Evolutionary conservation across 179 eudicot species (phyloP).

Genomic region (Gypsophila paniculata): DNA sequence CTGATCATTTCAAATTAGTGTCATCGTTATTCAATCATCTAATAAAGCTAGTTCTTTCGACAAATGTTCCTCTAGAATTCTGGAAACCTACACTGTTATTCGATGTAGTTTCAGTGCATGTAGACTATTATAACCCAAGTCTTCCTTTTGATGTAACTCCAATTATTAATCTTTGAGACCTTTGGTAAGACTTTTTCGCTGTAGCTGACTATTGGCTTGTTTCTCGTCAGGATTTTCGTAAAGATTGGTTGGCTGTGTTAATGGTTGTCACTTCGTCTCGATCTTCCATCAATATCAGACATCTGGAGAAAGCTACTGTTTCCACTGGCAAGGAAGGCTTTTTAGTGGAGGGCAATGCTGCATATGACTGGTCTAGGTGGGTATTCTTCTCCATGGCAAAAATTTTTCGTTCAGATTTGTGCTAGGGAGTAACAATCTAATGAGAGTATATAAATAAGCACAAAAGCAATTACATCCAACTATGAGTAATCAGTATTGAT

Average conservation of each 20-base stretch:
- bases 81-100: not conserved
- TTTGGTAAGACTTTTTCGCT: slow-evolving; percentile 12
- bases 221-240: slow-evolving; percentile 75
- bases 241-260: slow-evolving; percentile 87
- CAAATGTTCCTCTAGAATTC: not conserved
- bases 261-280: slow-evolving; percentile 97
- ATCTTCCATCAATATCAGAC: slow-evolving; percentile 90
- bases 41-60: not conserved
- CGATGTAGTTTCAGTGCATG: too few relatives aligned
- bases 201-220: slow-evolving; percentile 17
- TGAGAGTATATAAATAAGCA: not conserved
- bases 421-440: not conserved
- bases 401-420: not conserved
- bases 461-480: not conserved
- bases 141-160: not conserved
- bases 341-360: slow-evolving; percentile 91
- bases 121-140: not conserved
- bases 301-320: slow-evolving; percentile 97
- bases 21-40: not conserved
- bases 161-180: slow-evolving; percentile 4
- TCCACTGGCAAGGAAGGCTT: slow-evolving; percentile 98
- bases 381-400: slow-evolving; percentile 3
- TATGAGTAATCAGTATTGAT: not conserved
- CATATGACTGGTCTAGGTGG: slow-evolving; percentile 94
- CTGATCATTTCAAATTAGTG: not conserved